Evolutionary conservation across 192 early-diverging fungal species (phyloP), one percentile per base, ranked within the genome.

Genomic region (Coemansia sp.): DNA sequence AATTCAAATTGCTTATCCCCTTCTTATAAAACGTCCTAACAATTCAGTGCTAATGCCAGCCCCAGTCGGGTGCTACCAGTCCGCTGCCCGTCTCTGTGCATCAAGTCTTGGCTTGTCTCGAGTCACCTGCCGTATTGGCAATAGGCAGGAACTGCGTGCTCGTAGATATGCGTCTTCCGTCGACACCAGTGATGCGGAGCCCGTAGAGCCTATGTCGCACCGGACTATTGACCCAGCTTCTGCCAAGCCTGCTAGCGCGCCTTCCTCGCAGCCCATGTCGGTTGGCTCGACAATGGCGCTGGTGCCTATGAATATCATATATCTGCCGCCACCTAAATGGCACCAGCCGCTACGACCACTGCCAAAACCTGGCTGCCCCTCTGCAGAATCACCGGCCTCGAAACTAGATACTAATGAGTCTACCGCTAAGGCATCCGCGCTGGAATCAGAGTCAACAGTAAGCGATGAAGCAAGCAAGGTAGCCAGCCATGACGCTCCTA

Each of bases 281-380:
- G 42, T 11, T 0, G 31, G 34, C 26, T 33, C 59, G 20, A 37
- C 13, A 1, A 60, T 18, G 18, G 77, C 77, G 0, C 63, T 80
- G 34, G 77, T 80, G 39, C 77, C 77, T 13, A 66, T 80, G 26
- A 80, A 62, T 35, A 42, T 80, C 20, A 80, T 80, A 0, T 80
- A 80, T 31, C 18, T 80, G 59, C 72, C 72, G 31, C 77, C 77
- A 28, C 77, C 77, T 3, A 21, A 60, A 21, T 80, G 77, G 77
- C 77, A 80, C 66, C 34, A 55, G 62, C 77, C 77, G 45, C 42
- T 74, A 20, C 28, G 39, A 28, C 63, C 57, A 6, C 37, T 58
- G 14, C 28, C 23, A 6, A 45, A n/a, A 9, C 43, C 43, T 20
- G 51, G 51, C 6, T 8, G 13, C 5, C 14, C 26, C 24, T n/a